Conservation (phyloP, 2,329 filamentous ascomycete species). For the Trichophyton schoenleinii region DNA sequence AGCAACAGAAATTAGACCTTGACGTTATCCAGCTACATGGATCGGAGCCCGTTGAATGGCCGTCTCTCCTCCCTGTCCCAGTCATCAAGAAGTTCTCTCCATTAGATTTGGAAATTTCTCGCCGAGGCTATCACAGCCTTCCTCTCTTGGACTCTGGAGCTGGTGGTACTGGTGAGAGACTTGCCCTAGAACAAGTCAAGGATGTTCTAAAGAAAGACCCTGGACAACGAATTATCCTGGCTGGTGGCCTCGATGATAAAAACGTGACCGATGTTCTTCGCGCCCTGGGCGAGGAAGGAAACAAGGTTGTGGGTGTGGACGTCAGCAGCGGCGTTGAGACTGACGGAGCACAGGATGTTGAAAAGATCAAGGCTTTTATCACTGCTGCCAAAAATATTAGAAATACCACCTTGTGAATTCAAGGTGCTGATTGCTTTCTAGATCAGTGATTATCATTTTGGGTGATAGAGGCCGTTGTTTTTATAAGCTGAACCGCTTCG, state of each 20-base stretch:
- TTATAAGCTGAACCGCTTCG: not conserved
- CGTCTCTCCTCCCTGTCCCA: constrained; percentile 74
- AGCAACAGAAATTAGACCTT: constrained; percentile 62
- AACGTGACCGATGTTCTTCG: constrained; percentile 61
- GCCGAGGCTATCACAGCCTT: constrained; percentile 68
- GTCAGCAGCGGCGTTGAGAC: constrained; percentile 90
- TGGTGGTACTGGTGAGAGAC: constrained; percentile 65
- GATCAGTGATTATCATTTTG: not conserved
- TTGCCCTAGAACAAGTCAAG: constrained; percentile 61
- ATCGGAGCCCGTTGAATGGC: constrained; percentile 85
- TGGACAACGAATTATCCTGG: constrained; percentile 64
- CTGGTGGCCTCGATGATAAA: constrained; percentile 67
- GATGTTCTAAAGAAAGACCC: constrained; percentile 52
- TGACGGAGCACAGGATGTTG: constrained; percentile 64
- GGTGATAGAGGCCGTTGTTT: not conserved
- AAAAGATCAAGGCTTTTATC: constrained; percentile 72
- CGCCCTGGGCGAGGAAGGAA: constrained; percentile 47
- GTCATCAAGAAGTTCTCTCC: constrained; percentile 80
- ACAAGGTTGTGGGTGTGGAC: constrained; percentile 69
- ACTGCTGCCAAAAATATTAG: constrained; percentile 52
- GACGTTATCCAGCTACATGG: constrained; percentile 92
- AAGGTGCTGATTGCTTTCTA: not conserved
- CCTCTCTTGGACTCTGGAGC: constrained; percentile 78
- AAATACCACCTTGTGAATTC: not conserved
- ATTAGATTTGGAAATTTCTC: constrained; percentile 55